Base-by-base conservation (phyloP, 371 early-diverging fungal genomes). In the Rhizopus stolonifer region DNA sequence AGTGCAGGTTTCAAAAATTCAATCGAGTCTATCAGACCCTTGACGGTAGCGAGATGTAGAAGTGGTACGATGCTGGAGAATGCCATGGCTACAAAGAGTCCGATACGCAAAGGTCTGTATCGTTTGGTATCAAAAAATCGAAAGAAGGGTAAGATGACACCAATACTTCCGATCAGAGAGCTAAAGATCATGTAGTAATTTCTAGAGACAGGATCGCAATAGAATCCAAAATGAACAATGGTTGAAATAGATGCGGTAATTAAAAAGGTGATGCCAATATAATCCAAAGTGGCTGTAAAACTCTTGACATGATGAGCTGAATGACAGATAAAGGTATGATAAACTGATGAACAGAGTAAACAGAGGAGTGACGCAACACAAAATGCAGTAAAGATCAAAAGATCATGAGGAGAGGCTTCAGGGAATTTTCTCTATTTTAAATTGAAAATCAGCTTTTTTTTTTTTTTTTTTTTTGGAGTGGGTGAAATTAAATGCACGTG, bases 321-420 rank as follows among this genome's bases (percentile, higher is more conserved):
- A 33, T 83, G 85, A 52, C 77, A 81, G 29, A 74, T 75, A 55
- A 81, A 81, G 17, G 81, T 82, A 47, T 84, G 85, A 53, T 80
- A 84, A 17, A 84, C 65, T 14, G 80, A 77, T 7, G 81, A 81
- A 63, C 79, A 83, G 29, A 83, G 69, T 14, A 84, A 58, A 55
- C 82, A 82, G 34, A 70, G 67, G 17, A 79, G 63, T 1, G 82
- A 80, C 0, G 80, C 75, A 4, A 73, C 31, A 52, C 79, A 82
- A 60, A 80, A 82, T 23, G 69, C 61, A 14, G 70, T 52, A 39
- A 80, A 80, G 21, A 77, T 64, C 24, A 68, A 34, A 14, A 75
- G 64, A 60, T 82, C 82, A 49, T 50, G 58, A 18, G 54, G 18
- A 2, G 69, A 60, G 15, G 79, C 81, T n/a, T 72, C 56, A 42